These are phyloP conservation scores for Lindgomyces ingoldianus DNA, from an alignment of 495 filamentous ascomycete species.

Conservation along the genomic window DNA sequence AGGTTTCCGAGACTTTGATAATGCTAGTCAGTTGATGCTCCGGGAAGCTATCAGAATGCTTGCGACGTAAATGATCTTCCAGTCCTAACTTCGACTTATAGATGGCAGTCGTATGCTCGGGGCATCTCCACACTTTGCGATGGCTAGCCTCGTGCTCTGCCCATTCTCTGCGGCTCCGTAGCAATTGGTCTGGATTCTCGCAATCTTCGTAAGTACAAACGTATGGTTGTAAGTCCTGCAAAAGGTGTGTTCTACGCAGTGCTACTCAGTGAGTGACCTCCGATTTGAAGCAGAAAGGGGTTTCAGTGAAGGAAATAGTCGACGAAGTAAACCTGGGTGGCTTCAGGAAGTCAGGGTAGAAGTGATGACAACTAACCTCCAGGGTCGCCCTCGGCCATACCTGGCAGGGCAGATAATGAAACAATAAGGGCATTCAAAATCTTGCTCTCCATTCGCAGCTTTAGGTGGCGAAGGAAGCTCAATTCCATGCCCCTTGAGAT, in stretches of 20 bases:
- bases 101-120: constrained; percentile 29
- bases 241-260: constrained; percentile 19
- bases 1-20: constrained; percentile 32
- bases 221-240: constrained; percentile 37
- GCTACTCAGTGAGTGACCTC: no score
- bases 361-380: constrained; percentile 15
- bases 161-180: constrained; percentile 36
- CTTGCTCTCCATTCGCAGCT: constrained; percentile 30
- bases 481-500: constrained; percentile 24
- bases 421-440: constrained; percentile 38
- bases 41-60: constrained; percentile 23
- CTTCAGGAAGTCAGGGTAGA: not conserved
- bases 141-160: constrained; percentile 34
- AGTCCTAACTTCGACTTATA: constrained; percentile 20
- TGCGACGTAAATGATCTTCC: constrained; percentile 22
- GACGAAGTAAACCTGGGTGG: not conserved
- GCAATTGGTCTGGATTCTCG: constrained; percentile 22
- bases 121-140: constrained; percentile 34
- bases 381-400: constrained; percentile 33
- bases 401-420: constrained; percentile 36
- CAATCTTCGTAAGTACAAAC: constrained; percentile 34
- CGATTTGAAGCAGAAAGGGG: no score
- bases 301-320: no score
- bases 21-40: constrained; percentile 31
- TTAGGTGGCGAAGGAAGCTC: constrained; percentile 33